A percentile compares a stretch with the other conserved stretches of the same genome.
phyloP scores from a whole-genome alignment of 208 protist species.

The Acanthamoeba royreba region DNA sequence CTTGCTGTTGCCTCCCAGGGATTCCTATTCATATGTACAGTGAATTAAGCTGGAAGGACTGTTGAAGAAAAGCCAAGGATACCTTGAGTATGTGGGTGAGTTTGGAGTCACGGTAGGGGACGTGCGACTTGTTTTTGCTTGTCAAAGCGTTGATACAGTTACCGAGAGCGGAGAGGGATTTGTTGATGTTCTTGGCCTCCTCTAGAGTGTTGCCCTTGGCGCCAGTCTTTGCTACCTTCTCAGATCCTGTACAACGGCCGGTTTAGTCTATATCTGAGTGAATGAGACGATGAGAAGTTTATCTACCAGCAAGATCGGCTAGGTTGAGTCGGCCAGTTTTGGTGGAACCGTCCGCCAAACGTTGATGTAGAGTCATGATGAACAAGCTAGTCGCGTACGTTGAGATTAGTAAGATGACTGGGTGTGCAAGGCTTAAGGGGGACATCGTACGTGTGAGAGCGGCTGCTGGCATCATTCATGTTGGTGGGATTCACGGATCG shows the following conservation, averaged over 20 bases:
- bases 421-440: not conserved
- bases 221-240: constrained; percentile 74
- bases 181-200: constrained; percentile 83
- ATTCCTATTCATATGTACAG: constrained; percentile 60
- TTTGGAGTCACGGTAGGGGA: constrained; percentile 80
- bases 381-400: constrained; percentile 74
- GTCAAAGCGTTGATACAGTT: constrained; percentile 81
- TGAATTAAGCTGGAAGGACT: not conserved
- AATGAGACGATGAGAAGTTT: not conserved
- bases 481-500: constrained; percentile 90
- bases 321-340: constrained; percentile 78
- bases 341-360: constrained; percentile 5
- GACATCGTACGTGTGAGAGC: not conserved
- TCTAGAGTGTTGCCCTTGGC: constrained; percentile 74
- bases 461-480: constrained; percentile 72
- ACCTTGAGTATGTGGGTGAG: constrained; percentile 73
- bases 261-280: not conserved
- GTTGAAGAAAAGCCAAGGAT: not conserved
- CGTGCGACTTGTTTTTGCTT: constrained; percentile 49
- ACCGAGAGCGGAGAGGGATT: constrained; percentile 75
- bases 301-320: constrained; percentile 82
- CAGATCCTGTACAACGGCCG: not conserved
- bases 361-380: constrained; percentile 62
- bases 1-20: constrained; percentile 84
- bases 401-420: constrained; percentile 74